Conservation (phyloP, 257 asterid genomes). For the Primulina tabacum region DNA sequence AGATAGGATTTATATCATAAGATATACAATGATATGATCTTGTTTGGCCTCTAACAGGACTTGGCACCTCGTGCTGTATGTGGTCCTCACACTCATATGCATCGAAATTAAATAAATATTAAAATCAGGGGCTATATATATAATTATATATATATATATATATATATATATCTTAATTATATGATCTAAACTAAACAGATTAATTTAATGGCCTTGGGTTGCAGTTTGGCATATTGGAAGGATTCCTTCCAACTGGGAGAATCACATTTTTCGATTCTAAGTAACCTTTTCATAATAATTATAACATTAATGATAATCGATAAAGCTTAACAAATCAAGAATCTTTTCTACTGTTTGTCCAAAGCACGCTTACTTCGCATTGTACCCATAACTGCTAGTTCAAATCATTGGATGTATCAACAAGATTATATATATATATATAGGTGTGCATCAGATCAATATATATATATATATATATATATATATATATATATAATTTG, state of each 20-base stretch:
- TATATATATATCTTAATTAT: no score
- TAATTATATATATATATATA: no score
- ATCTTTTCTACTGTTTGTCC: slow-evolving; percentile 28
- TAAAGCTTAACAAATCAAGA: slow-evolving; percentile 10
- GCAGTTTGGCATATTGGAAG: not conserved
- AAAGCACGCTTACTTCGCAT: slow-evolving; percentile 35
- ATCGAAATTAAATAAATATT: not conserved
- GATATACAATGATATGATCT: not conserved
- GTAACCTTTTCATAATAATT: not conserved
- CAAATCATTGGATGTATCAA: slow-evolving; percentile 33
- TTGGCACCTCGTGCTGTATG: not conserved
- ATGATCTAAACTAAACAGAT: not conserved
- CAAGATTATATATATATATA: slow-evolving; percentile 1
- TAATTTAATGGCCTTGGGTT: not conserved
- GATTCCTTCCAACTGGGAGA: not conserved
- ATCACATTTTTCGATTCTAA: not conserved
- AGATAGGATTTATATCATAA: no score
- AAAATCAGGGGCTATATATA: no score
- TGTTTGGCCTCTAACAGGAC: no score
- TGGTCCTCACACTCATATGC: not conserved
- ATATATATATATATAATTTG: no score
- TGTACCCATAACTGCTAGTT: slow-evolving; percentile 21
- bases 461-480: no score
- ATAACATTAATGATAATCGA: no score
- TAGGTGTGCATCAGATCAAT: no score